Base-by-base conservation (phyloP, 129 eudicot genomes). In the Heracleum sosnowskyi region DNA sequence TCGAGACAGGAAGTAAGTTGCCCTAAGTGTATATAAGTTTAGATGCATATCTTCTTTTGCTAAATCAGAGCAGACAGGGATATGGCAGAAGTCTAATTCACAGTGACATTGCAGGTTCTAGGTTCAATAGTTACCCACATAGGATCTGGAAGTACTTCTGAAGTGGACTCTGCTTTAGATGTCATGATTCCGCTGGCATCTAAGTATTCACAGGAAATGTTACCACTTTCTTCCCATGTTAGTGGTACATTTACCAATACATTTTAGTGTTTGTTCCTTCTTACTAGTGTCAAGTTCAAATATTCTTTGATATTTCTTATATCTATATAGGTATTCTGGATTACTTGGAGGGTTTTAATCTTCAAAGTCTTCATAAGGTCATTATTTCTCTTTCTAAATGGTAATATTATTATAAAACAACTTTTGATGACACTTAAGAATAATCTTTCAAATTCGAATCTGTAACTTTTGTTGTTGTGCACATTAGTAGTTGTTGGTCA, bases 1-100 rank as follows among this genome's bases (percentile, higher is more conserved):
- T 88, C 96, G 68, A 86, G 97, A 82, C 97, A 88, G 79, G 97
- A 92, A 86, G 97, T 92, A 86, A 92, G 92, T 42, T 71, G 31
- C 37, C 31, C 51, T n/a, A 45, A 57, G 36, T 22, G 24, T 64
- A 26, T 49, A 28, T 77, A 80, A 39, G 34, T 28, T 42, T 62
- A 68, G 60, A 77, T 55, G 34, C 62, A 77, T 57, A 53, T 29
- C 36, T n/a, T 78, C 64, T 57, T 73, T 69, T 37, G 18, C n/a
- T 42, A n/a, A 51, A 77, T 40, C 18, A 11, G 29, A 60, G 44
- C 47, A n/a, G 26, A 26, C 46, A 22, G 4, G 33, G 39, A 33
- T 18, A 35, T 15, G 11, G 13, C 76, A 4, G n/a, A 81, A 49
- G 37, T 76, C 76, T 60, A 37, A 66, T 66, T 3, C 55, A 33